Evolutionary conservation across 2,329 filamentous ascomycete genomes (phyloP).

Genomic region (Diaporthe caulivora): DNA sequence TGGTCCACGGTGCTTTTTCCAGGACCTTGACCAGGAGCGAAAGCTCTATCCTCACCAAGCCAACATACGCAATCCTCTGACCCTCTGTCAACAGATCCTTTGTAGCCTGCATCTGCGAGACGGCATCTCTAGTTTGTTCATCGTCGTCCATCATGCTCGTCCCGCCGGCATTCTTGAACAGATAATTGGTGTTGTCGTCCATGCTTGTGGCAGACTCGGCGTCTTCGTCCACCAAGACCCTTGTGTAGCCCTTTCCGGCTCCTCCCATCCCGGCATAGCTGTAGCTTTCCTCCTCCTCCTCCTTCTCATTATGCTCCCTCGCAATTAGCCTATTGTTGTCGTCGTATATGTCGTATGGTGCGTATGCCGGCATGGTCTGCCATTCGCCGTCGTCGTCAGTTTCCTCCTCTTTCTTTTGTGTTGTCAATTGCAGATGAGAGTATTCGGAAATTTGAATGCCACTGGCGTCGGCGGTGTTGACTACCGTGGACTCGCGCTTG

Average conservation of each 20-base stretch:
- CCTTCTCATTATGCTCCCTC: constrained; percentile 78
- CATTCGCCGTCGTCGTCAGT: constrained; percentile 75
- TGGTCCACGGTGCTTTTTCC: constrained; percentile 69
- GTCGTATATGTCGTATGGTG: constrained; percentile 94
- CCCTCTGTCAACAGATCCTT: constrained; percentile 96
- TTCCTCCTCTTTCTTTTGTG: constrained; percentile 61
- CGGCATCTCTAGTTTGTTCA: constrained; percentile 86
- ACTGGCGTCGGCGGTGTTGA: constrained; percentile 49
- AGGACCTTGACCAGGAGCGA: constrained; percentile 80
- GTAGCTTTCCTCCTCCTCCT: constrained; percentile 74
- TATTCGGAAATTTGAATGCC: constrained; percentile 77
- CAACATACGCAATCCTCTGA: constrained; percentile 96
- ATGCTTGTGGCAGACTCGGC: constrained; percentile 93
- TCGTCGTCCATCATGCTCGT: constrained; percentile 75
- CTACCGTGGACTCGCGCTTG: constrained; percentile 55
- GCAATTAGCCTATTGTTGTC: constrained; percentile 91
- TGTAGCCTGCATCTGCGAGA: constrained; percentile 93
- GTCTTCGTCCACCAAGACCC: constrained; percentile 88
- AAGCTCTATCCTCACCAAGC: constrained; percentile 85
- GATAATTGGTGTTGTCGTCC: constrained; percentile 96
- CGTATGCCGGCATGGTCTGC: constrained; percentile 95
- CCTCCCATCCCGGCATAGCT: constrained; percentile 85
- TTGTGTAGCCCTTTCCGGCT: constrained; percentile 94
- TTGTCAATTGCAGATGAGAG: constrained; percentile 85
- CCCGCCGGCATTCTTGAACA: constrained; percentile 81